Evolutionary conservation across 2,329 filamentous ascomycete genomes (phyloP), one percentile per base, ranked within the genome.

Genomic region (Fusarium paranaense): DNA sequence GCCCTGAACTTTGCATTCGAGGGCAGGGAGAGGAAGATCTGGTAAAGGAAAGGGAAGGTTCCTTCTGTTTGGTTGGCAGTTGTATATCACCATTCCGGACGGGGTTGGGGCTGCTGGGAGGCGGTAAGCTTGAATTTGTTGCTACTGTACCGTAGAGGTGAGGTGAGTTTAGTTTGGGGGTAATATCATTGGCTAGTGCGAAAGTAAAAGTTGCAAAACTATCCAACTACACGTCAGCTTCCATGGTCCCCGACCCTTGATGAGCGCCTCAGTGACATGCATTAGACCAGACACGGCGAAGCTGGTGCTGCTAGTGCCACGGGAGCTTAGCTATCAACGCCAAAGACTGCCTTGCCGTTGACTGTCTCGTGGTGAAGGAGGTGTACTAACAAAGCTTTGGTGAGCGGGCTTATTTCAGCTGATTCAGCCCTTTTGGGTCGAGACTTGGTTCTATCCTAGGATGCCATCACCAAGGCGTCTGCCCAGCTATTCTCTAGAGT

Each of bases 1-100:
- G 85, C 88, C 5, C 81, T 97, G 30, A 97, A 97, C 82, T 97
- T 98, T 86, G 93, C 85, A 6, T 92, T 95, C 78, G 91, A 96
- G 72, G 88, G 94, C n/a, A 88, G 87, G 40, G 89, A 91, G 59
- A 87, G 90, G 67, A 79, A 81, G 9, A 70, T 89, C n/a, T 90
- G 88, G 89, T 91, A 71, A 54, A 52, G 22, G 11, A 20, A 33
- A 38, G 18, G 56, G 54, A 14, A 52, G 37, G 22, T 40, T 61
- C 56, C 10, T 27, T 56, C 30, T 57, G 56, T 65, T 32, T 64
- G 18, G 61, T 56, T 67, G 50, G 42, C 35, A 52, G 65, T 61
- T 62, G 20, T 54, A 35, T 56, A 56, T 63, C 22, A 64, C 66
- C 38, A 64, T 67, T 64, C 45, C 20, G 27, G 33, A 22, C 33